These are phyloP conservation scores for Poa annua DNA, from an alignment of 176 grass and related monocot species.

Conservation along the genomic window DNA sequence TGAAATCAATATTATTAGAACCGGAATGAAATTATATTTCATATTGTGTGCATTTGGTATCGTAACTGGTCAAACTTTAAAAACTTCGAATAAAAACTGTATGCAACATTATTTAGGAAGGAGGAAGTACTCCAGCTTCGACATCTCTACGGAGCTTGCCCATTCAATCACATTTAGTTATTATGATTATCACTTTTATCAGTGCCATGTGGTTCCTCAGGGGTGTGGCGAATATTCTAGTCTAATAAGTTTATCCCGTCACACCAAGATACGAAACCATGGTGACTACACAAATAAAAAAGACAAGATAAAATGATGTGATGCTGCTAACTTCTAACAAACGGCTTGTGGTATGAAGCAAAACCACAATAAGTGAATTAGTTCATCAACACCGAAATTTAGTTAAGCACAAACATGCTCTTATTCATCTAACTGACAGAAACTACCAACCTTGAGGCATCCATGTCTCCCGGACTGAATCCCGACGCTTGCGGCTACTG, in stretches of 20 bases:
- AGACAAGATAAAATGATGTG: not conserved
- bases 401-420: slow-evolving; percentile 21
- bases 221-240: not conserved
- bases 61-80: no score
- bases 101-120: no score
- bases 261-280: not conserved
- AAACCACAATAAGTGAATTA: slow-evolving; percentile 15
- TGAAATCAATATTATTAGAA: no score
- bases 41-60: no score
- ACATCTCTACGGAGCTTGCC: not conserved
- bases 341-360: not conserved
- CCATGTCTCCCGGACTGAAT: slow-evolving; percentile 93
- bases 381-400: slow-evolving; percentile 36
- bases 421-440: slow-evolving; percentile 33
- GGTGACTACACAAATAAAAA: not conserved
- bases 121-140: not conserved
- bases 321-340: slow-evolving; percentile 1
- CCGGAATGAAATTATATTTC: no score
- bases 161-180: not conserved
- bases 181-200: not conserved
- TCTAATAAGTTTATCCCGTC: not conserved
- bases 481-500: slow-evolving; percentile 89
- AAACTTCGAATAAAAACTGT: no score
- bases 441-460: slow-evolving; percentile 89
- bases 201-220: not conserved